phyloP scores from a whole-genome alignment of 805 yeast genomes.

The Wickerhamomyces alni region DNA sequence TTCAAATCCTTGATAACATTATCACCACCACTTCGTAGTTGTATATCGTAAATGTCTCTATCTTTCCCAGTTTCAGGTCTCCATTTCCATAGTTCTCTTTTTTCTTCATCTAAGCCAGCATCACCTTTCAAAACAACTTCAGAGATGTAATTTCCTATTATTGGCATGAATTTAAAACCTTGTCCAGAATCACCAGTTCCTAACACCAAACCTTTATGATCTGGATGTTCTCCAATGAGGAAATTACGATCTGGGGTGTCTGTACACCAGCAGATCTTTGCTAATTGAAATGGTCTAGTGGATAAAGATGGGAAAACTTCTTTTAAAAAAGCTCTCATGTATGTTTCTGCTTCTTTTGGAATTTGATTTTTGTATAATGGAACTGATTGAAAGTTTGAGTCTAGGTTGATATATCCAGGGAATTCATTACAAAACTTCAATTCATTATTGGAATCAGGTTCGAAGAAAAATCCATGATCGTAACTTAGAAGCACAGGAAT shows the following conservation, averaged over 20 bases:
- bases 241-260: constrained; percentile 30
- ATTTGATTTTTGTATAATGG: constrained; percentile 25
- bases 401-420: constrained; percentile 30
- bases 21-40: constrained; percentile 26
- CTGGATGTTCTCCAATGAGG: constrained; percentile 26
- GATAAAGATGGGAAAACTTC: constrained; percentile 29
- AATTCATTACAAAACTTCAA: constrained; percentile 35
- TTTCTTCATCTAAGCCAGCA: constrained; percentile 20
- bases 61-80: constrained; percentile 26
- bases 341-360: constrained; percentile 28
- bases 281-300: constrained; percentile 23
- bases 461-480: constrained; percentile 37
- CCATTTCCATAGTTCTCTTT: constrained; percentile 28
- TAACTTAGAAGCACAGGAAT: constrained; percentile 32
- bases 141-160: constrained; percentile 27
- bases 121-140: constrained; percentile 27
- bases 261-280: constrained; percentile 33
- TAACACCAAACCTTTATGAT: constrained; percentile 20
- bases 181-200: constrained; percentile 34
- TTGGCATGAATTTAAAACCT: constrained; percentile 32
- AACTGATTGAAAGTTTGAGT: constrained; percentile 17
- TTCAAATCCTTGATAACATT: constrained; percentile 24
- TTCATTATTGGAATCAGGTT: constrained; percentile 31
- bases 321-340: constrained; percentile 27
- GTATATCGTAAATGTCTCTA: constrained; percentile 21